A percentile compares a stretch with the other conserved stretches of the same genome.
Conservation (phyloP, 345 rosid species). For the Eutrema yunnanense region DNA sequence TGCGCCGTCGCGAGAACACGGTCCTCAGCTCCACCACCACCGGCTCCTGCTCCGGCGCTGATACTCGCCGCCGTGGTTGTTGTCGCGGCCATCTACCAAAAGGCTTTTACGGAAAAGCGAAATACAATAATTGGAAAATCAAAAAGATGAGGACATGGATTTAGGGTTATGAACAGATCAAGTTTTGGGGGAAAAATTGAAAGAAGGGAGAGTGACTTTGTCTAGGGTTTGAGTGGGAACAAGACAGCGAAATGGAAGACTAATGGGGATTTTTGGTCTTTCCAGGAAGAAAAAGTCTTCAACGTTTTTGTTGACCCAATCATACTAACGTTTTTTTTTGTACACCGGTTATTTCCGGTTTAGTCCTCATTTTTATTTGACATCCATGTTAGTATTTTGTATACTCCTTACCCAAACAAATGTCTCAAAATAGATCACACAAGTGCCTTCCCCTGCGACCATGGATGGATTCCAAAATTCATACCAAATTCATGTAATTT, state of each 20-base stretch:
- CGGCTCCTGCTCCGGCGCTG: slow-evolving; percentile 15
- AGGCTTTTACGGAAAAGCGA: background rate
- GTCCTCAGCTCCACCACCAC: slow-evolving; percentile 51
- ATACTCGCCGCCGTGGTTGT: slow-evolving; percentile 39
- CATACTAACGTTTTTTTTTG: background rate
- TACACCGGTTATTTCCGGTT: slow-evolving; percentile 6
- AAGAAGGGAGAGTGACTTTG: background rate
- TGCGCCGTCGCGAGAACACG: slow-evolving; percentile 97
- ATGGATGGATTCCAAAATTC: no score
- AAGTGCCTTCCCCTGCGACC: no score
- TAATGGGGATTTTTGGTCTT: background rate
- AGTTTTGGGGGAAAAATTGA: background rate
- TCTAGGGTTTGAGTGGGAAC: slow-evolving; percentile 29
- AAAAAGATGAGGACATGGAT: slow-evolving; percentile 2
- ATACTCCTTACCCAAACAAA: no score
- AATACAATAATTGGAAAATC: background rate
- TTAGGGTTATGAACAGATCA: slow-evolving; percentile 6
- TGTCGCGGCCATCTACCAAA: slow-evolving; percentile 23
- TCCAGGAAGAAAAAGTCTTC: background rate
- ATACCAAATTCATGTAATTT: no score
- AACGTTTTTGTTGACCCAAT: slow-evolving; percentile 15
- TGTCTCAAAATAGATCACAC: no score
- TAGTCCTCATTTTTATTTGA: background rate
- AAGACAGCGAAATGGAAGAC: slow-evolving; percentile 22
- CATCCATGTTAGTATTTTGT: no score